Conservation (phyloP, 805 yeast species). For the Barnettozyma pratensis region DNA sequence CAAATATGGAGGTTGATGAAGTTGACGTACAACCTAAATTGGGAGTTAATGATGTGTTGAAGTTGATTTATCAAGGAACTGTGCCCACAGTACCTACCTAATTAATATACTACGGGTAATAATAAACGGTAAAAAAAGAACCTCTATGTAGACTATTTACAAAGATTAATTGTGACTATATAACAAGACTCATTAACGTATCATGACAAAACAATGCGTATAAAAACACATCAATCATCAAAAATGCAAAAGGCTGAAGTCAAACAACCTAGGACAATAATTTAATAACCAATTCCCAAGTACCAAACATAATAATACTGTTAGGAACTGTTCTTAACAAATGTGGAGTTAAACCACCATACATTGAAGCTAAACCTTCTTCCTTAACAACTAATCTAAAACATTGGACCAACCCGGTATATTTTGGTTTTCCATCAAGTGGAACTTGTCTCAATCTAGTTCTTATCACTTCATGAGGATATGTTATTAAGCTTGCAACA, state of each 20-base stretch:
- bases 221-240: neutral
- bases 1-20: constrained; percentile 14
- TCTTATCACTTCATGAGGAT: constrained; percentile 96
- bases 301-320: constrained; percentile 97
- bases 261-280: constrained; percentile 34
- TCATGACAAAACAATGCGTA: neutral
- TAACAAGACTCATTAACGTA: neutral
- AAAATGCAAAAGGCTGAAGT: neutral
- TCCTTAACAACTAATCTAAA: constrained; percentile 81
- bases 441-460: constrained; percentile 97
- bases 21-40: constrained; percentile 15
- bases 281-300: constrained; percentile 85
- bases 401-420: constrained; percentile 85
- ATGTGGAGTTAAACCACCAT: constrained; percentile 97
- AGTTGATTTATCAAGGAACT: constrained; percentile 42
- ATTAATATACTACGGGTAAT: neutral
- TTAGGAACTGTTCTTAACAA: constrained; percentile 95
- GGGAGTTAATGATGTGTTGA: constrained; percentile 35
- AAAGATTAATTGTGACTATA: neutral
- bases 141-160: constrained; percentile 1
- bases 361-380: constrained; percentile 90
- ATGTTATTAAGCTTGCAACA: constrained; percentile 85
- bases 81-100: constrained; percentile 7
- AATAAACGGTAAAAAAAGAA: neutral
- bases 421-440: constrained; percentile 70